A percentile compares a stretch with the other conserved stretches of the same genome.
Evolutionary conservation across 805 yeast species (phyloP).

Genomic region (Wickerhamomyces rabaulensis): DNA sequence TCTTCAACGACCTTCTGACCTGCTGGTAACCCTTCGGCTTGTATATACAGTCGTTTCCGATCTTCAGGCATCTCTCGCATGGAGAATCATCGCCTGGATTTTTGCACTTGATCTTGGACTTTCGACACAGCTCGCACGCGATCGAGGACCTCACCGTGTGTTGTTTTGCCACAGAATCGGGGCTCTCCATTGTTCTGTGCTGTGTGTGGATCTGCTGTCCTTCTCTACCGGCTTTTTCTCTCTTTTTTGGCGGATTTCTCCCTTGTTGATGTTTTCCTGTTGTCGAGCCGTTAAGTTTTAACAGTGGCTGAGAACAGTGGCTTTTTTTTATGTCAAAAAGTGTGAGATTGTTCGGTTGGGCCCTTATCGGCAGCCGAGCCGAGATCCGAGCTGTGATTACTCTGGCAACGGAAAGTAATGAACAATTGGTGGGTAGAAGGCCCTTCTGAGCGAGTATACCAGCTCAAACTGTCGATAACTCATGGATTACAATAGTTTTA

Average conservation of each 20-base stretch:
- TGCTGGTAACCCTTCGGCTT: slow-evolving; percentile 11
- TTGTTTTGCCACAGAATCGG: background rate
- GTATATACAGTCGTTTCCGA: slow-evolving; percentile 9
- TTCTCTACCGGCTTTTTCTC: no score
- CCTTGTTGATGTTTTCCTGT: no score
- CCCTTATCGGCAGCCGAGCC: background rate
- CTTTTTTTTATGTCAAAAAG: background rate
- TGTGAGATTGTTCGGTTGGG: background rate
- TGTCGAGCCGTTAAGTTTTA: no score
- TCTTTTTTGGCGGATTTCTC: background rate
- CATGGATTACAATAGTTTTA: no score
- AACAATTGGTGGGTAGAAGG: no score
- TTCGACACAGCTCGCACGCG: slow-evolving; percentile 12
- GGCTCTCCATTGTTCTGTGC: background rate
- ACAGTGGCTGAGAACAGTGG: background rate
- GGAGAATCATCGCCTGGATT: slow-evolving; percentile 6
- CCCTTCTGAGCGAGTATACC: no score
- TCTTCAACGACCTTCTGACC: slow-evolving; percentile 1
- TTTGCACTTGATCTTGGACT: slow-evolving; percentile 9
- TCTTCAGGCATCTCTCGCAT: slow-evolving; percentile 9
- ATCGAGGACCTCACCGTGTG: slow-evolving; percentile 7
- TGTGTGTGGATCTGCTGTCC: background rate
- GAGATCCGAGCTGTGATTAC: no score
- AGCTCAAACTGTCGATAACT: no score
- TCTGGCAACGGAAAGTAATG: no score